Percentiles rank a stretch among this genome's conserved stretches.
phyloP scores from a whole-genome alignment of 345 rosid species.

The Gossypium australe region DNA sequence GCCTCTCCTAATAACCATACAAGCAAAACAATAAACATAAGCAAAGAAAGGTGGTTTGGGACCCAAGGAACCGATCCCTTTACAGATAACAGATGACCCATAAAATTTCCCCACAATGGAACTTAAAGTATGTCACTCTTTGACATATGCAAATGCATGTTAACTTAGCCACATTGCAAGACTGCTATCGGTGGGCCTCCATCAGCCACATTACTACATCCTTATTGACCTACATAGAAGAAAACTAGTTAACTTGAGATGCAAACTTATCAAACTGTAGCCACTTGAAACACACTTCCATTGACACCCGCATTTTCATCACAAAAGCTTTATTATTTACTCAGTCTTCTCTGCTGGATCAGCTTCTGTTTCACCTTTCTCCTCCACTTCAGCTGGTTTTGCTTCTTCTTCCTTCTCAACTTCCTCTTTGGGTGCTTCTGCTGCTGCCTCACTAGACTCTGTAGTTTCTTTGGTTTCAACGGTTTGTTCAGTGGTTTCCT shows the following conservation, averaged over 20 bases:
- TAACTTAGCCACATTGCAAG: background rate
- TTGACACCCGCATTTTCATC: background rate
- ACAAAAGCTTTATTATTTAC: background rate
- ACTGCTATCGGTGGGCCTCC: background rate
- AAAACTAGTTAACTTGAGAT: conserved; percentile 5
- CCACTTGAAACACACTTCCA: background rate
- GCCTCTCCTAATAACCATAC: background rate
- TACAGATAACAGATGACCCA: background rate
- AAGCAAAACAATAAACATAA: background rate
- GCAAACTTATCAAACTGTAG: conserved; percentile 13
- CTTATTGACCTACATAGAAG: background rate
- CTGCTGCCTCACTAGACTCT: conserved; percentile 1
- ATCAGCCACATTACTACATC: background rate
- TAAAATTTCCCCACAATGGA: background rate
- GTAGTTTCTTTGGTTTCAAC: conserved; percentile 19
- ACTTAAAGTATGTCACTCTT: background rate
- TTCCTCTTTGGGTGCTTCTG: conserved; percentile 25
- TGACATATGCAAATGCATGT: background rate
- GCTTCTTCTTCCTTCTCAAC: conserved; percentile 22
- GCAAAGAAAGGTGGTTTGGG: background rate
- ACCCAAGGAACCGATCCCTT: conserved; percentile 1
- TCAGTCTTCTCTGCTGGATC: conserved; percentile 26
- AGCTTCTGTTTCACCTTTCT: background rate
- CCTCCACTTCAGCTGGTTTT: conserved; percentile 15
- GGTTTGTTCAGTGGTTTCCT: conserved; percentile 8